A percentile compares a stretch with the other conserved stretches of the same genome.
Evolutionary conservation across 2,329 filamentous ascomycete genomes (phyloP).

Genomic region (Sphaerulina populicola): DNA sequence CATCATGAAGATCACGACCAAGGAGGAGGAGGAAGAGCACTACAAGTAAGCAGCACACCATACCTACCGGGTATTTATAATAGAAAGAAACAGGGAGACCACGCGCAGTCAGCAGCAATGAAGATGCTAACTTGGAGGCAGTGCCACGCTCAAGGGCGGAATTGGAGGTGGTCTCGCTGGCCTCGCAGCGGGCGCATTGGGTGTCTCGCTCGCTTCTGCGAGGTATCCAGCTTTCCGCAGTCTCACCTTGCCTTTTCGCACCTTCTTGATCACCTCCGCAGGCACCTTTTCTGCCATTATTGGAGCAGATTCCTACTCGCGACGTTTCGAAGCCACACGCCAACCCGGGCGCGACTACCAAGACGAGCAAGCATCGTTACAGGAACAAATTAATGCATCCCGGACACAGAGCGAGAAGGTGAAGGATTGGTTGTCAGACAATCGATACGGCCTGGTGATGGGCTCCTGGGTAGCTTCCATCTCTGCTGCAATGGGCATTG

Average conservation of each 20-base stretch:
- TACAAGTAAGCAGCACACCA: conserved; percentile 51
- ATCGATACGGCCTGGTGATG: conserved; percentile 82
- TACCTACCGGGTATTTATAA: too few species aligned
- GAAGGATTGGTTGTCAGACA: conserved; percentile 64
- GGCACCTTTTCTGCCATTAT: conserved; percentile 79
- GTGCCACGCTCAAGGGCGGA: conserved; percentile 70
- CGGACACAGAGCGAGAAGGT: conserved; percentile 54
- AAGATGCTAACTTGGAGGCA: conserved; percentile 26
- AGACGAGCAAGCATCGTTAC: conserved; percentile 52
- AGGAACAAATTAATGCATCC: conserved; percentile 46
- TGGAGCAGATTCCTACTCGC: conserved; percentile 66
- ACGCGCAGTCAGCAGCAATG: conserved; percentile 6
- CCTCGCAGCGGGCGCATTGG: conserved; percentile 56
- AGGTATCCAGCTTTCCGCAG: conserved; percentile 70
- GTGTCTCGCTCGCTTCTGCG: conserved; percentile 57
- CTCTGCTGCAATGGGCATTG: conserved; percentile 62
- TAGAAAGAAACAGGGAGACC: neutral
- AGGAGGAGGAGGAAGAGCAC: conserved; percentile 83
- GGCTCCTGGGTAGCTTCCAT: conserved; percentile 74
- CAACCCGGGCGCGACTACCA: conserved; percentile 62
- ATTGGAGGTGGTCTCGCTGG: conserved; percentile 63
- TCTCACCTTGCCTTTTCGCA: conserved; percentile 80
- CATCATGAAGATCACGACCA: conserved; percentile 86
- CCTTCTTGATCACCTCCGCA: conserved; percentile 76
- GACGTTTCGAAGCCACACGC: conserved; percentile 59